Base-by-base conservation (phyloP, 1,139 yeast genomes). In the Entelexis sorbosivorans region DNA sequence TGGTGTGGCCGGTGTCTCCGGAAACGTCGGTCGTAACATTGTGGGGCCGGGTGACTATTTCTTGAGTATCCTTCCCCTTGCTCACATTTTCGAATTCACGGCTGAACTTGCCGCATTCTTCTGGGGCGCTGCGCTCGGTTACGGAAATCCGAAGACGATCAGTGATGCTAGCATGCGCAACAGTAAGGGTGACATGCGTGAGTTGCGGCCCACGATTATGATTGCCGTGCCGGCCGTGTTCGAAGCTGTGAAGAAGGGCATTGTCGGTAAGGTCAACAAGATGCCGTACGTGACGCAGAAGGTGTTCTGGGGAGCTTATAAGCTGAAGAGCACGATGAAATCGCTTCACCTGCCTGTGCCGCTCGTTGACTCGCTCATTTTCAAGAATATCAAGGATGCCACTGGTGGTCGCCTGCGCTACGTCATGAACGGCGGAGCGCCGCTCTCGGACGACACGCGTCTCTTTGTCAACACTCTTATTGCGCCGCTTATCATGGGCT, bases 151-250 rank as follows among this genome's bases (percentile, higher is more conserved):
- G 58, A 88, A 89, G 71, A 91, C 98, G 31, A 74, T 93, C 59
- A 80, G 95, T 26, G 95, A 85, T 59, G 73, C 75, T 1, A 85
- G 94, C 5, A 79, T 85, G 64, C 81, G 78, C 64, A 84, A 91
- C 70, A 88, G 95, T 72, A 71, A 77, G 55, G 91, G 96, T 61
- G 99, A 91, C 67, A 78, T 91, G 71, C 77, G 77, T 54, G 88
- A 84, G 64, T 86, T 87, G 69, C 76, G 78, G 66, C 99, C 99
- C 56, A 83, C 96, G 11, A 70, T 91, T 60, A 86, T 91, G 96
- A 96, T 88, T 58, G 98, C 96, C 66, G 98, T 93, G 52, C 97
- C 98, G 16, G 96, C 98, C 2, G 97, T 91, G 51, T 93, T 96
- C 96, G 99, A 91, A 73, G 77, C 83, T 31, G 87, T 91, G 56